Base-by-base conservation (phyloP, 192 early-diverging fungal species). In the Backusella liffmaniae region DNA sequence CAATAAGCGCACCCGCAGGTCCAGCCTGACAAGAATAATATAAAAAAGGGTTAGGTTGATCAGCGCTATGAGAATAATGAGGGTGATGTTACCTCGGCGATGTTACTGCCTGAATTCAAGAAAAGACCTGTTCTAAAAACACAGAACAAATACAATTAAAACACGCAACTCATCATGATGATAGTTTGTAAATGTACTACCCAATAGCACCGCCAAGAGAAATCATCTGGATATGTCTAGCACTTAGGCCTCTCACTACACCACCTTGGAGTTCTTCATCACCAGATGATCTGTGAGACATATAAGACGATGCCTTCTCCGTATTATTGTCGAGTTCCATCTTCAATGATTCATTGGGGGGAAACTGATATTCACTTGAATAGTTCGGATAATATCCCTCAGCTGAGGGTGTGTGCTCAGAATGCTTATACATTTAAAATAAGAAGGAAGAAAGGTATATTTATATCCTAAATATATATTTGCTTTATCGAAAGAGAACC, bases 1-100 rank as follows among this genome's bases (percentile, higher is more conserved):
- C 90, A 18, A 92, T 73, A 72, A 95, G 84, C 4, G 89, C 84
- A 26, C 94, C 94, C 0, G 88, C 86, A 1, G 94, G 92, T 3
- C 94, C 94, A 15, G 92, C 93, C 68, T 76, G 62, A 16, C 18
- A 44, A 23, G 42, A 8, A 2, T 32, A 53, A 73, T 6, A 72
- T 37, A 56, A 53, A 35, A 21, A 15, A n/a, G 65, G 29, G 35
- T 16, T 15, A 16, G 18, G 5, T 36, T 18, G 36, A 6, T n/a
- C 26, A 0, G 29, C 4, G 10, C 4, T 29, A 21, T 39, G 46
- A 21, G 42, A 34, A 32, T 32, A 39, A 39, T 39, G 37, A 39
- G 37, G 37, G 37, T 13, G 1, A 35, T 21, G 26, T 49, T 76
- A 76, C 75, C 0, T 75, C 66, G 5, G 90, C 87, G 21, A 95